A percentile compares a stretch with the other conserved stretches of the same genome.
These are phyloP conservation scores for Pseudogymnoascus sp. DNA, from an alignment of 2,329 filamentous ascomycete species.

Conservation along the genomic window DNA sequence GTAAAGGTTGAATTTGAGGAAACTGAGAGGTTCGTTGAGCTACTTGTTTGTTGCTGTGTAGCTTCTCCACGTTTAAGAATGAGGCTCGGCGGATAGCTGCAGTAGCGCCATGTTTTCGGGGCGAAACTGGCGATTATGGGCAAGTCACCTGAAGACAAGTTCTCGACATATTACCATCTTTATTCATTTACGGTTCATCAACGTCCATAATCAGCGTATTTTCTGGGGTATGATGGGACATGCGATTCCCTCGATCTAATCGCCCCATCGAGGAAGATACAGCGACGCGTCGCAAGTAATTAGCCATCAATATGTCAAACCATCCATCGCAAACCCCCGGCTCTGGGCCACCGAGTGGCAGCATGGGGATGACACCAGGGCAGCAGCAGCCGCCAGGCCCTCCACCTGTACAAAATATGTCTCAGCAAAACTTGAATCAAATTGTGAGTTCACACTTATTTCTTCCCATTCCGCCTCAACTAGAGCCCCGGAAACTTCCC, in stretches of 20 bases:
- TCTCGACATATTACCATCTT: neutral
- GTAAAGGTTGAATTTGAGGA: neutral
- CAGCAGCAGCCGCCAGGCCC: constrained; percentile 39
- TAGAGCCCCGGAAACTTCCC: neutral
- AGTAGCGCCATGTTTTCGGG: constrained; percentile 11
- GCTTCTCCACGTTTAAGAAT: constrained; percentile 10
- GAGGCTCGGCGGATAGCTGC: constrained; percentile 12
- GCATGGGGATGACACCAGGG: constrained; percentile 39
- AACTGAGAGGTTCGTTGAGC: neutral
- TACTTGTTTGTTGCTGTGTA: neutral
- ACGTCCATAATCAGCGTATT: neutral
- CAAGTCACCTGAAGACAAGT: neutral
- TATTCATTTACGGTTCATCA: neutral
- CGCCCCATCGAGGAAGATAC: neutral
- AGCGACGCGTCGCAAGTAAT: constrained; percentile 5
- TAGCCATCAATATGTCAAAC: constrained; percentile 24
- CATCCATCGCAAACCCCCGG: constrained; percentile 40
- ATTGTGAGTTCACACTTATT: constrained; percentile 58
- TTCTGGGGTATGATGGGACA: neutral
- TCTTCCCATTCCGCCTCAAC: neutral
- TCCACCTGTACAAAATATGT: constrained; percentile 48
- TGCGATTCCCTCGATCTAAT: neutral
- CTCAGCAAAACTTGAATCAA: constrained; percentile 86
- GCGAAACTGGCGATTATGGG: constrained; percentile 7
- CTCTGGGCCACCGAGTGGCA: constrained; percentile 37